These are phyloP conservation scores for Suillus brevipes DNA, from an alignment of 768 basidiomycete species.

Conservation along the genomic window DNA sequence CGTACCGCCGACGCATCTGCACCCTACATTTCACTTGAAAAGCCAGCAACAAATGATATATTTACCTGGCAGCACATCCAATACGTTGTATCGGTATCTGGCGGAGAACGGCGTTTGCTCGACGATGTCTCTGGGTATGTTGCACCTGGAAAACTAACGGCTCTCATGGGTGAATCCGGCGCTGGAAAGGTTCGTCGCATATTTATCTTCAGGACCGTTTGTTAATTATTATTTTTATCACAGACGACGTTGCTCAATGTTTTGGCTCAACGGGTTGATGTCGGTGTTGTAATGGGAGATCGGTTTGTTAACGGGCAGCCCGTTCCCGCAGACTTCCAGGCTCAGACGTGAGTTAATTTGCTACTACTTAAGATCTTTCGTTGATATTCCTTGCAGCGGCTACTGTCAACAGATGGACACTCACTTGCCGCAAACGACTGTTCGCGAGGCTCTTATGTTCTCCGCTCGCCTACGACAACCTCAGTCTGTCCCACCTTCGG, in stretches of 20 bases:
- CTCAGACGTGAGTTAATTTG: conserved; percentile 48
- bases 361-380: not conserved
- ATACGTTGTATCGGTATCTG: conserved; percentile 56
- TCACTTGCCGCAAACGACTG: conserved; percentile 72
- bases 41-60: conserved; percentile 39
- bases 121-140: conserved; percentile 51
- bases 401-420: conserved; percentile 87
- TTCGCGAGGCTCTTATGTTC: conserved; percentile 78
- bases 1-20: not conserved
- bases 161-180: conserved; percentile 49
- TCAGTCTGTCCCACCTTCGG: conserved; percentile 53
- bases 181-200: conserved; percentile 27
- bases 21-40: conserved; percentile 36
- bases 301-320: conserved; percentile 55
- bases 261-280: conserved; percentile 48
- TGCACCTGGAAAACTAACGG: conserved; percentile 50
- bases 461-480: conserved; percentile 83
- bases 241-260: conserved; percentile 63
- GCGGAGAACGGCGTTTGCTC: conserved; percentile 43
- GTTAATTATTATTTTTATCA: not conserved
- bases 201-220: not conserved
- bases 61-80: conserved; percentile 79
- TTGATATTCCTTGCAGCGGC: conserved; percentile 41
- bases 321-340: conserved; percentile 57
- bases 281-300: conserved; percentile 52